These are phyloP conservation scores for Leucoagaricus sp. DNA, from an alignment of 1,284 basidiomycete species.

Conservation along the genomic window DNA sequence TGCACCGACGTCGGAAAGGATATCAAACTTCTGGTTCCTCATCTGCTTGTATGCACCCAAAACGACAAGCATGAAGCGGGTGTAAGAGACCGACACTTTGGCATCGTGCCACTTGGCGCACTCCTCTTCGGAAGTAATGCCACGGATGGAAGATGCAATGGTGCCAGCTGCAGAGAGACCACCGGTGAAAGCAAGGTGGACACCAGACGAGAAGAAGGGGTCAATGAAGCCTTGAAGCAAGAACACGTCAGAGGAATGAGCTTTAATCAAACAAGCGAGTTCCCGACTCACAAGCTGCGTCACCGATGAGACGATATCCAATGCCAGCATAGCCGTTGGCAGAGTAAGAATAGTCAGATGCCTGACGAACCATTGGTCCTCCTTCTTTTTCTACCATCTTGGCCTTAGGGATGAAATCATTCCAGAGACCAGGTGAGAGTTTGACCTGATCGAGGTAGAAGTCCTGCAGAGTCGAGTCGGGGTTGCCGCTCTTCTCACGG, in stretches of 20 bases:
- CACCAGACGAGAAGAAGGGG: slow-evolving; percentile 52
- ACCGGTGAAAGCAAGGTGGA: slow-evolving; percentile 48
- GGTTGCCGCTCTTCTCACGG: slow-evolving; percentile 10
- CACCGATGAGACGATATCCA: slow-evolving; percentile 40
- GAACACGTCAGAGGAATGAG: background rate
- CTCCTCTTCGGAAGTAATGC: slow-evolving; percentile 38
- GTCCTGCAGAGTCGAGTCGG: slow-evolving; percentile 21
- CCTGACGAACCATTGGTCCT: slow-evolving; percentile 19
- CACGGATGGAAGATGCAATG: slow-evolving; percentile 42
- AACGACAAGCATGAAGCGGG: slow-evolving; percentile 33
- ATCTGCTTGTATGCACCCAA: slow-evolving; percentile 66
- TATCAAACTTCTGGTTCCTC: slow-evolving; percentile 40
- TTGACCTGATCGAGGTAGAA: slow-evolving; percentile 39
- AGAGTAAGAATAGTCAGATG: slow-evolving; percentile 43
- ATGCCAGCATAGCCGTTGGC: slow-evolving; percentile 38
- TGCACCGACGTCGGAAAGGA: slow-evolving; percentile 54
- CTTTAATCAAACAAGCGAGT: slow-evolving; percentile 6
- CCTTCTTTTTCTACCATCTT: slow-evolving; percentile 19
- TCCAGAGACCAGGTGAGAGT: slow-evolving; percentile 33
- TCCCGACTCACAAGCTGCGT: slow-evolving; percentile 42
- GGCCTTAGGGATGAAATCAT: slow-evolving; percentile 29
- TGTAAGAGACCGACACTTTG: slow-evolving; percentile 44
- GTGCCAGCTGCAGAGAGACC: slow-evolving; percentile 45
- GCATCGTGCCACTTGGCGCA: slow-evolving; percentile 41
- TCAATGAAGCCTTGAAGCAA: slow-evolving; percentile 47